Base-by-base conservation (phyloP, 1,284 basidiomycete genomes). In the Microbotryum lychnidis-dioicae region DNA sequence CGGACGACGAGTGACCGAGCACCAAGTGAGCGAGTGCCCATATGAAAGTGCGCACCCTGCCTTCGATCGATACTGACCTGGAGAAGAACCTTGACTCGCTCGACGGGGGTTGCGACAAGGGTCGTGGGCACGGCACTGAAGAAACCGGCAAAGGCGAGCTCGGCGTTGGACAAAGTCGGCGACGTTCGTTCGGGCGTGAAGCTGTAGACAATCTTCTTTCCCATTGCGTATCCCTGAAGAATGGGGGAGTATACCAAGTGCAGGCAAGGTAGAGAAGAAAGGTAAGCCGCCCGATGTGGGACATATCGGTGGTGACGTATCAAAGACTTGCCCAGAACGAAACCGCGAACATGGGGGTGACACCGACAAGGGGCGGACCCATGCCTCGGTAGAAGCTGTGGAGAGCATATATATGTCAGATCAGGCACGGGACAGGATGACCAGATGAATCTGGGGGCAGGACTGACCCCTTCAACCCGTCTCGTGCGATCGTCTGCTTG, bases 341-440 rank as follows among this genome's bases (percentile, higher is more conserved):
- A 51, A 98, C 80, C 16, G 96, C 96, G 74, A 98, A 99, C 74
- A 98, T 98, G 54, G 96, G 96, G 3, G 96, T 97, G 37, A 99
- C 92, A 58, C 96, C 96, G 45, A 97, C 79, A 66, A 99, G 79
- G 56, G 96, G 96, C 29, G 96, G 94, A 4, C 94, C 87, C 79
- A 98, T 93, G 46, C 94, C 94, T 69, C 94, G 88, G 77, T 97
- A 98, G 76, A 98, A 77, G 44, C 91, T 94, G 70, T 33, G 5
- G 23, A 57, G 14, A 64, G 60, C 54, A 27, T 18, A 47, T 27
- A 42, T 50, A 61, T 46, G 33, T n/a, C 27, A 57, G 44, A 21
- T 42, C 37, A 50, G 14, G 25, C 31, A 7, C 31, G 7, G 18
- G 62, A 4, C 25, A 53, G 23, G 45, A 8, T 12, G 57, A 14